These are phyloP conservation scores for Trichoderma arundinaceum DNA, from an alignment of 2,329 filamentous ascomycete species.

Conservation along the genomic window DNA sequence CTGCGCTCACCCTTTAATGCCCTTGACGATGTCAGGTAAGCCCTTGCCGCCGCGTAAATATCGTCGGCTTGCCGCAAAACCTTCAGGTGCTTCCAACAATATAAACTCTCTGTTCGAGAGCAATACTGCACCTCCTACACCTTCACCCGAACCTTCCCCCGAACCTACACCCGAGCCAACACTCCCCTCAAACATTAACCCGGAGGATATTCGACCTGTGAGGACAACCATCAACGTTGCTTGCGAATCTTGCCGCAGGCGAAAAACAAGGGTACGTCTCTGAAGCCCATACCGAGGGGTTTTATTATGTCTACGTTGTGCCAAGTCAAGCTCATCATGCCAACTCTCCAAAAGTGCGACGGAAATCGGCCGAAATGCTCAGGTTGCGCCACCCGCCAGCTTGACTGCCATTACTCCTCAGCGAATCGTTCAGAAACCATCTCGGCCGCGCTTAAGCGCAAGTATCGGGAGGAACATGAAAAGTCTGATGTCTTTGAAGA, in stretches of 20 bases:
- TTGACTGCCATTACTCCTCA: conserved; percentile 19
- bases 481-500: conserved; percentile 9
- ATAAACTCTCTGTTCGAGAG: neutral
- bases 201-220: neutral
- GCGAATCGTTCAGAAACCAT: conserved; percentile 17
- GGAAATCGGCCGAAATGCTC: conserved; percentile 17
- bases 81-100: neutral
- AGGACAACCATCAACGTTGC: conserved; percentile 18
- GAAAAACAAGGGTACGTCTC: conserved; percentile 22
- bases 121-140: neutral
- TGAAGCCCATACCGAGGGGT: neutral
- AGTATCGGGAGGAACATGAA: conserved; percentile 21
- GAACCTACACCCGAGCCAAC: neutral
- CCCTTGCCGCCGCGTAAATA: neutral
- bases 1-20: neutral
- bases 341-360: conserved; percentile 15
- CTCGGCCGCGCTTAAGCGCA: conserved; percentile 25
- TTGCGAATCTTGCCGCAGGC: conserved; percentile 25
- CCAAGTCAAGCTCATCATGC: neutral
- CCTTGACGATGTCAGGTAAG: conserved; percentile 4
- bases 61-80: conserved; percentile 5
- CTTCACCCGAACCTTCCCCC: neutral
- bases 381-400: neutral
- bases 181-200: too few species aligned
- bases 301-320: neutral